Conservation (phyloP, 176 grass and related monocot species). For the sorghum (Sorghum bicolor) region DNA sequence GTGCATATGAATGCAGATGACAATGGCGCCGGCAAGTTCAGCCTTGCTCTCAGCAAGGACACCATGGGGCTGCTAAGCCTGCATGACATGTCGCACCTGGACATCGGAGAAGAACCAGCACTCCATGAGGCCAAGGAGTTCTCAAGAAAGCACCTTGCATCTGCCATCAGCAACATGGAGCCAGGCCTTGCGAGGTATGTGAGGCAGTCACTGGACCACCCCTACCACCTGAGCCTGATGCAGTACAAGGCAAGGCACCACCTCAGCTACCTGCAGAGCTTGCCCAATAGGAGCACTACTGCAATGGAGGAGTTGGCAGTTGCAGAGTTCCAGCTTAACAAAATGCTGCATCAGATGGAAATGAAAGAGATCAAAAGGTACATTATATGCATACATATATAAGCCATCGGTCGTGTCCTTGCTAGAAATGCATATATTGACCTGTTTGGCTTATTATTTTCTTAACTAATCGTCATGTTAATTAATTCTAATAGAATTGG, state of each 20-base stretch:
- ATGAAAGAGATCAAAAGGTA: conserved; percentile 42
- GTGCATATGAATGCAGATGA: conserved; percentile 2
- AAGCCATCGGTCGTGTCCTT: too few relatives aligned
- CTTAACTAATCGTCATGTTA: too few relatives aligned
- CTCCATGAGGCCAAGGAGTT: conserved; percentile 59
- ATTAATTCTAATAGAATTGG: too few relatives aligned
- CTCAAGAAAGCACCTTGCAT: conserved; percentile 33
- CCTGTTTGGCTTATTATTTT: too few relatives aligned
- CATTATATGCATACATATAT: too few relatives aligned
- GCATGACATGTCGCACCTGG: conserved; percentile 61
- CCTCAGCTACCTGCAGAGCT: conserved; percentile 28
- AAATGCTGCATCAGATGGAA: conserved; percentile 48
- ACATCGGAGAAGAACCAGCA: conserved; percentile 40
- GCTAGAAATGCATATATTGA: too few relatives aligned
- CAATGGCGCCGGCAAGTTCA: conserved; percentile 38
- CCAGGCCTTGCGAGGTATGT: conserved; percentile 33
- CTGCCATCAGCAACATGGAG: not conserved
- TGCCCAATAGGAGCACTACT: not conserved
- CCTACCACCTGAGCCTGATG: conserved; percentile 54
- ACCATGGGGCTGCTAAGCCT: conserved; percentile 44
- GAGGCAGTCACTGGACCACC: conserved; percentile 50
- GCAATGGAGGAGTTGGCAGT: conserved; percentile 45
- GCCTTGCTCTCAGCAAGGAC: conserved; percentile 10
- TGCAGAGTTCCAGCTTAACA: conserved; percentile 43
- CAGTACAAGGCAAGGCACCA: conserved; percentile 59